Conservation (phyloP, 202 grass and related monocot genomes). For the Zoysia matrella region DNA sequence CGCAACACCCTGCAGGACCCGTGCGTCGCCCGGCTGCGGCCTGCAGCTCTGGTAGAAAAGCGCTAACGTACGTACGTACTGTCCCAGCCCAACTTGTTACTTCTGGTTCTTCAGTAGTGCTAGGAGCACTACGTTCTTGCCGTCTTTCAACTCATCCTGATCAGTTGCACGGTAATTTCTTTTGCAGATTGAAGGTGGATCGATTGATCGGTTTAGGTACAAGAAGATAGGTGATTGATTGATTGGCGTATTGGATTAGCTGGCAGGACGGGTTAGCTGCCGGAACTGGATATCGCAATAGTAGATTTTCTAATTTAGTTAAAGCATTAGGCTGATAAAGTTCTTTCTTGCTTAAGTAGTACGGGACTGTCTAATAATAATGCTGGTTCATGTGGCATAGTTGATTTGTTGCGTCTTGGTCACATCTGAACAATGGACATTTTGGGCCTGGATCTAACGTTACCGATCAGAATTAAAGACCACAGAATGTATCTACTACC, state of each 20-base stretch:
- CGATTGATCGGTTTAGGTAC: neutral
- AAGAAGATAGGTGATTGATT: neutral
- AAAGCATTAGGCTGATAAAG: neutral
- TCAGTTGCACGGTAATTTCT: constrained; percentile 14
- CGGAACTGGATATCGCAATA: neutral
- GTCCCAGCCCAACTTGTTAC: neutral
- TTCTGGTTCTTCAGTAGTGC: neutral
- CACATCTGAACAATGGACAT: neutral
- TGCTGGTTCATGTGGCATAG: neutral
- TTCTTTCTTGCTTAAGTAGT: neutral
- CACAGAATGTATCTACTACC: no score
- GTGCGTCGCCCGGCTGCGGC: constrained; percentile 1
- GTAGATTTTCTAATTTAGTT: constrained; percentile 1
- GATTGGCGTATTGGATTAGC: neutral
- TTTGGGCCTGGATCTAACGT: neutral
- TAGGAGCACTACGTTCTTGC: no score
- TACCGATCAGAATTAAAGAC: no score
- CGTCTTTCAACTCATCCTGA: neutral
- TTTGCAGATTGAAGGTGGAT: neutral
- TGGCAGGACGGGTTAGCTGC: neutral
- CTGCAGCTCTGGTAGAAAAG: constrained; percentile 47
- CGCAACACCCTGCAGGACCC: neutral
- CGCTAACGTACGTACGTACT: neutral
- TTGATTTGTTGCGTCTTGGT: neutral
- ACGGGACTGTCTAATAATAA: neutral